Evolutionary conservation across 2,329 filamentous ascomycete genomes (phyloP), one percentile per base, ranked within the genome.

Genomic region (Stenocarpella maydis): DNA sequence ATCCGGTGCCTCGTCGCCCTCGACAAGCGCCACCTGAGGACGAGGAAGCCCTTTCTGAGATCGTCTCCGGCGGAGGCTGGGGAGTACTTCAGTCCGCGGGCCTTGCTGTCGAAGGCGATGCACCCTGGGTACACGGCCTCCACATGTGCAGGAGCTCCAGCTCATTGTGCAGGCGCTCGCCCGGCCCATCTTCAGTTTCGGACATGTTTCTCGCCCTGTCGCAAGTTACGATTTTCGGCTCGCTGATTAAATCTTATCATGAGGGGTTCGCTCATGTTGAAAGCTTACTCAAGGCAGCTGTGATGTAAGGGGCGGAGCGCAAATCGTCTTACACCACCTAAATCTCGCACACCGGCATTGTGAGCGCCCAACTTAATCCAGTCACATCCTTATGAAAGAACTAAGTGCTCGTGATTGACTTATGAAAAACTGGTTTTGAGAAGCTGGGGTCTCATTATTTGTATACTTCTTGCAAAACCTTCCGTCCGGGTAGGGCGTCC

Each of bases 11-110:
- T 49, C 43, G 4, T 63, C 43, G 12, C 58, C 58, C 19, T 49
- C 58, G 26, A 19, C 58, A 9, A 63, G n/a, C 26, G 17, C 58
- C 1, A 63, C 15, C 58, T 63, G 43, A 63, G 58, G n/a, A 63
- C 58, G 12, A 63, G 58, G 14, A 49, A 4, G 24, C 43, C 58
- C 28, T 37, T 63, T 26, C 19, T 24, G 12, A n/a, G 28, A 19
- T 4, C 7, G 4, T 63, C 28, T 9, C 17, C 7, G 28, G 9
- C 58, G 7, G 28, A 15, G 1, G 26, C 7, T 3, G 58, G 19
- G 21, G 43, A 49, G 43, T 63, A 63, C 28, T 34, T 63, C 4
- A 63, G 43, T 10, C 49, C 58, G 19, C 58, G 43, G 43, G 28
- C 28, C 10, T 7, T 49, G 58, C 26, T 24, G 43, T 63, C 58